Conservation (phyloP, 78 protist genomes). For the Dictyostelium intermedium region DNA sequence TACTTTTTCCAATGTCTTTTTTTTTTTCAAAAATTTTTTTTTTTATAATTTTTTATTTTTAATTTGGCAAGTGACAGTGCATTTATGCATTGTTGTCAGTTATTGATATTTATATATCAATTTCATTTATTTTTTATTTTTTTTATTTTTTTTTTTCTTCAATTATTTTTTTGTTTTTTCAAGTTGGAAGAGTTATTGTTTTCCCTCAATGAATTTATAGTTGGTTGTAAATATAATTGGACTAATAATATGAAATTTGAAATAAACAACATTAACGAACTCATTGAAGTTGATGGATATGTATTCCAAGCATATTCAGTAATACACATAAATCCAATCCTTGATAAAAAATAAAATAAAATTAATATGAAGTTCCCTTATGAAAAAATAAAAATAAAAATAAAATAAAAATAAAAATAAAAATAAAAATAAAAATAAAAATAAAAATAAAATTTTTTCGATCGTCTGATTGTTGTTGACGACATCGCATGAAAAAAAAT, state of each 20-base stretch:
- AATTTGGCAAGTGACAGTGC: neutral
- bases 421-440: too few relatives aligned
- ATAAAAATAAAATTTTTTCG: neutral
- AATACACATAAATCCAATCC: neutral
- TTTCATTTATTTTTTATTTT: too few relatives aligned
- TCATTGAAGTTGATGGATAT: conserved; percentile 34
- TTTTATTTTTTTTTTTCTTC: neutral
- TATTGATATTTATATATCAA: too few relatives aligned
- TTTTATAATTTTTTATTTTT: too few relatives aligned
- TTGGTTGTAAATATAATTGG: conserved; percentile 4
- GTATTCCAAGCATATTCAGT: conserved; percentile 43
- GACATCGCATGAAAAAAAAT: neutral
- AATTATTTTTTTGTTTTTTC: neutral
- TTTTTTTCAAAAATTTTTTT: neutral
- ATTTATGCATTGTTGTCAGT: neutral
- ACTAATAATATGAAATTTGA: conserved; percentile 5
- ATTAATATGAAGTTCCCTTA: neutral
- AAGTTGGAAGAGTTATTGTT: neutral
- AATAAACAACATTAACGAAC: conserved; percentile 2
- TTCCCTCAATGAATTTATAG: neutral
- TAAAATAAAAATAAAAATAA: neutral
- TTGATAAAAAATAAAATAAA: neutral
- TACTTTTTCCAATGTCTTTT: neutral
- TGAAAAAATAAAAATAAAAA: neutral
- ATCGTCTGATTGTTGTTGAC: neutral